These are phyloP conservation scores for Asparagopsis taxiformis DNA, from an alignment of 31 red algal species.

Conservation along the genomic window DNA sequence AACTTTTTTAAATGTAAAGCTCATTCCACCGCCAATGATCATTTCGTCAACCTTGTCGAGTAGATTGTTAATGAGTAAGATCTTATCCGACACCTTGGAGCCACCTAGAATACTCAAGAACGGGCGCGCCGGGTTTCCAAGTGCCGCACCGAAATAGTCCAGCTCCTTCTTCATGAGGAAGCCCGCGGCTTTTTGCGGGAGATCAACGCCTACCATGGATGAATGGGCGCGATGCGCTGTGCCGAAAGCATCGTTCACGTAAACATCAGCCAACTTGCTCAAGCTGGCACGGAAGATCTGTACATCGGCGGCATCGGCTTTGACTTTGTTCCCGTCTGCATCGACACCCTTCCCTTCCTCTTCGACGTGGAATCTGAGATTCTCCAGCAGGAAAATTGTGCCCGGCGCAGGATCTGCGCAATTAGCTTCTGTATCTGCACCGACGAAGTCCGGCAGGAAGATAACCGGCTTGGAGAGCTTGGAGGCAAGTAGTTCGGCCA, in stretches of 20 bases:
- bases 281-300: slow-evolving; percentile 57
- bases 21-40: slow-evolving; percentile 97
- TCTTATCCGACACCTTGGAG: slow-evolving; percentile 93
- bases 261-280: slow-evolving; percentile 83
- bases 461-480: slow-evolving; percentile 60
- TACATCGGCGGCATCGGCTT: slow-evolving; percentile 55
- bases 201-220: slow-evolving; percentile 90
- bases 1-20: slow-evolving; percentile 89
- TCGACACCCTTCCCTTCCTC: slow-evolving; percentile 91
- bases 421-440: slow-evolving; percentile 53
- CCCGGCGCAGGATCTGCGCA: slow-evolving; percentile 69
- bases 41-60: slow-evolving; percentile 94
- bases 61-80: slow-evolving; percentile 84
- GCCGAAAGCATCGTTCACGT: slow-evolving; percentile 97
- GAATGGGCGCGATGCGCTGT: slow-evolving; percentile 94
- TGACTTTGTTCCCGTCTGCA: slow-evolving; percentile 70
- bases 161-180: slow-evolving; percentile 96
- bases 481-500: slow-evolving; percentile 50
- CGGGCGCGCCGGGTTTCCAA: slow-evolving; percentile 72
- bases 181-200: slow-evolving; percentile 79
- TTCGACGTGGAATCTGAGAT: slow-evolving; percentile 81
- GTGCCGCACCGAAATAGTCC: slow-evolving; percentile 75
- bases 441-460: slow-evolving; percentile 66
- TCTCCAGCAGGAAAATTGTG: slow-evolving; percentile 86
- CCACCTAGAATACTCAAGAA: slow-evolving; percentile 91